Conservation (phyloP, 2,329 filamentous ascomycete genomes). For the Malbranchea zuffiana region DNA sequence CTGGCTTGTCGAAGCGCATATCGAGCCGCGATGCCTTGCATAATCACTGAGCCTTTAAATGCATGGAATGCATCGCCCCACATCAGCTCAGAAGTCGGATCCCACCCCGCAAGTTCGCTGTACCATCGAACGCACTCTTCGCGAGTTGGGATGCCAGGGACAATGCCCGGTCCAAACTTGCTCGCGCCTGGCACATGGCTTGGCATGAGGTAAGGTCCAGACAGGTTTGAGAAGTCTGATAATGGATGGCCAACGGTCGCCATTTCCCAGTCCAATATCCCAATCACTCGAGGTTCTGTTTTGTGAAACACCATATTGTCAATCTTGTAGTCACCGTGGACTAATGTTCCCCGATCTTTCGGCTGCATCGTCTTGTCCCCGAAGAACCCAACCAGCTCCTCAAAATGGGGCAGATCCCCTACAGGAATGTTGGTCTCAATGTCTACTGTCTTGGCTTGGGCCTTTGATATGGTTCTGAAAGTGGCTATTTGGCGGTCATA, state of each 20-base stretch:
- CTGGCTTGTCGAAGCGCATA: conserved; percentile 80
- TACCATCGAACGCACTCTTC: conserved; percentile 57
- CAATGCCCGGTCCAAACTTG: conserved; percentile 51
- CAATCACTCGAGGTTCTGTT: conserved; percentile 77
- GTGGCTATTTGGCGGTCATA: conserved; percentile 79
- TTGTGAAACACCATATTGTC: conserved; percentile 85
- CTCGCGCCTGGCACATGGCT: conserved; percentile 29
- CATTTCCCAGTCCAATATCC: conserved; percentile 98
- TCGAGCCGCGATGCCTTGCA: conserved; percentile 87
- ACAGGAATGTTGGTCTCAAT: conserved; percentile 65
- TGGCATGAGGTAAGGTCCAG: conserved; percentile 30
- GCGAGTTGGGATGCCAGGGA: conserved; percentile 54
- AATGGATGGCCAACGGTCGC: conserved; percentile 93
- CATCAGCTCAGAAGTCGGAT: conserved; percentile 47
- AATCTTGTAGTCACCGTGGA: conserved; percentile 96
- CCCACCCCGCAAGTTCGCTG: conserved; percentile 56
- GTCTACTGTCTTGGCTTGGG: conserved; percentile 65
- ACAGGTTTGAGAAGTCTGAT: conserved; percentile 77
- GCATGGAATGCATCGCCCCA: conserved; percentile 56
- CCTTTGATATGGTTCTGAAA: conserved; percentile 64
- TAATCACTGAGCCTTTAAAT: conserved; percentile 50
- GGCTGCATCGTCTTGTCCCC: conserved; percentile 58
- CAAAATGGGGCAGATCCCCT: conserved; percentile 72
- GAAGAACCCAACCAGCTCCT: conserved; percentile 72
- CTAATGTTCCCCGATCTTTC: conserved; percentile 62